Conservation (phyloP, 768 basidiomycete genomes). For the Lepiota subincarnata region DNA sequence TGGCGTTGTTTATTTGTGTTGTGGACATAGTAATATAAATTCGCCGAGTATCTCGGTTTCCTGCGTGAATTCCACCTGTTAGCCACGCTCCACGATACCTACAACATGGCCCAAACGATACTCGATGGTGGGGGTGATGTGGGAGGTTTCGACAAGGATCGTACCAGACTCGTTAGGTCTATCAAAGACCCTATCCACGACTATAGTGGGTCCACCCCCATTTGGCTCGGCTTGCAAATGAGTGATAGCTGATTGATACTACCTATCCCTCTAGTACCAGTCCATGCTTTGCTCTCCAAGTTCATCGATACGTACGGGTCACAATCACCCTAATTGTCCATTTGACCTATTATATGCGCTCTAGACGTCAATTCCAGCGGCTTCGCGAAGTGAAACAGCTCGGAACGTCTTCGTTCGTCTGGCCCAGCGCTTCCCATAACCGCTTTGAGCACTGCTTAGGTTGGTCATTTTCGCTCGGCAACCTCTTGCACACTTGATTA, state of each 20-base stretch:
- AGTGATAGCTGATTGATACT: not conserved
- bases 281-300: constrained; percentile 28
- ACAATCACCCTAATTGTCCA: not conserved
- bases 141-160: not conserved
- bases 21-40: no score
- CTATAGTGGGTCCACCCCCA: constrained; percentile 6
- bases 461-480: constrained; percentile 23
- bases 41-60: no score
- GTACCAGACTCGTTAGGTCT: constrained; percentile 4
- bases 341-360: constrained; percentile 1
- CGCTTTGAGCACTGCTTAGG: constrained; percentile 86
- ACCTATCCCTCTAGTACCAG: constrained; percentile 26
- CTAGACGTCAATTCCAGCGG: constrained; percentile 72
- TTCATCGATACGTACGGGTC: constrained; percentile 68
- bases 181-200: constrained; percentile 17
- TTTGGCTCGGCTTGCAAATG: not conserved
- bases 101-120: no score
- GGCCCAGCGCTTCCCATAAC: constrained; percentile 75
- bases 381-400: constrained; percentile 77
- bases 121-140: no score
- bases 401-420: constrained; percentile 71
- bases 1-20: no score
- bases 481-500: constrained; percentile 2
- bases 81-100: no score
- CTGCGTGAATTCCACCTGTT: no score